A percentile compares a stretch with the other conserved stretches of the same genome.
Conservation (phyloP, 306 rosid genomes). For the Delonix regia region DNA sequence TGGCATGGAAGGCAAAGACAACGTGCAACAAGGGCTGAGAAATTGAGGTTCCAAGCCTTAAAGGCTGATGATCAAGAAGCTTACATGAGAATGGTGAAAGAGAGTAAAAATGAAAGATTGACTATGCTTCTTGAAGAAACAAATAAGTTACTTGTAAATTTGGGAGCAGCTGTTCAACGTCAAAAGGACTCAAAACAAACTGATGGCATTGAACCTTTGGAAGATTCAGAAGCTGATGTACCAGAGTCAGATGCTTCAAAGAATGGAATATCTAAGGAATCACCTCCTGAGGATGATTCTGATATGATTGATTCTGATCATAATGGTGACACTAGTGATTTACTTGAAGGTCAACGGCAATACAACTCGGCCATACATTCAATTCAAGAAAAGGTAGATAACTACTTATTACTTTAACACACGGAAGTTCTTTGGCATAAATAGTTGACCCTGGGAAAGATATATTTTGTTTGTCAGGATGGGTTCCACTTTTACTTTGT, state of each 20-base stretch:
- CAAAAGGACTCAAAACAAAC: constrained; percentile 82
- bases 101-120: constrained; percentile 95
- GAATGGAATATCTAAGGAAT: constrained; percentile 64
- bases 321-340: constrained; percentile 77
- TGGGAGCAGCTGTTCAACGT: constrained; percentile 99
- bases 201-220: constrained; percentile 78
- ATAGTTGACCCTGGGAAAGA: background rate
- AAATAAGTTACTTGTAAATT: constrained; percentile 88
- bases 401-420: constrained; percentile 12
- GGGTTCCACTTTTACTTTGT: background rate
- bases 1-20: constrained; percentile 99
- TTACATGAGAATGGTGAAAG: constrained; percentile 99
- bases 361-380: constrained; percentile 97
- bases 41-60: constrained; percentile 97
- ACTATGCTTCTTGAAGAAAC: constrained; percentile 97
- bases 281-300: constrained; percentile 69
- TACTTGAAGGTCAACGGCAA: constrained; percentile 98
- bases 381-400: constrained; percentile 86
- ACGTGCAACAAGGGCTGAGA: constrained; percentile 95
- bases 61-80: constrained; percentile 99
- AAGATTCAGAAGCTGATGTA: constrained; percentile 82
- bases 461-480: background rate
- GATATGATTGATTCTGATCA: constrained; percentile 76
- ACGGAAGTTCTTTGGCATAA: constrained; percentile 17
- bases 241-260: constrained; percentile 73